Evolutionary conservation across 345 rosid species (phyloP), one percentile per base, ranked within the genome.

Genomic region (Eucalyptus victrix): DNA sequence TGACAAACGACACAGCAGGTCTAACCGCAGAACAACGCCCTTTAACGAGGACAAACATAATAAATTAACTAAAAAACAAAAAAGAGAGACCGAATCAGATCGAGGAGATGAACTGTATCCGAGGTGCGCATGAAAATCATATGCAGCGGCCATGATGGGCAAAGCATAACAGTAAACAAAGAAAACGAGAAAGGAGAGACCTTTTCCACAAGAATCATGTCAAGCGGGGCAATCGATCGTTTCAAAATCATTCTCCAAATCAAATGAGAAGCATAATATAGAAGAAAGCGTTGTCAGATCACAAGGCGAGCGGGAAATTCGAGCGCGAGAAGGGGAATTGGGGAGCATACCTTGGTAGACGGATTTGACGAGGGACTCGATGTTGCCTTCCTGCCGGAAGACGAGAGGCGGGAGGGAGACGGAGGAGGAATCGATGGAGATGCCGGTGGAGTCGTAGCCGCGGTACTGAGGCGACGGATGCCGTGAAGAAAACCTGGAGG

Each of bases 401-500:
- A 49, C 51, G 0, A 49, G 51, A 14, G 51, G 6, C 6, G 1
- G 17, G 17, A 49, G 51, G 54, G 21, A 50, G 14, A 42, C 85
- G 28, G 87, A 89, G 49, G 90, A 90, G 86, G 92, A 86, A 51
- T 98, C 99, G 89, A 96, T 95, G 89, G 98, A 94, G 90, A 98
- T 93, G 11, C 99, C 98, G 19, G 99, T 95, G 21, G 99, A 97
- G 91, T 97, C 98, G 89, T 97, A 97, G 62, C 99, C 98, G 16
- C 99, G 91, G 95, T 95, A 95, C 93, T 95, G 86, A 97, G 97
- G 76, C 99, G 99, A 88, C 98, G 94, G 40, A 40, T 4, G 40
- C 40, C 40, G 40, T 40, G 40, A 40, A 40, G 40, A 62, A 97
- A 96, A 65, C 94, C 85, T 97, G 95, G 51, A 97, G 97, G 91